Evolutionary conservation across 306 rosid genomes (phyloP).

Genomic region (Malus asiatica): DNA sequence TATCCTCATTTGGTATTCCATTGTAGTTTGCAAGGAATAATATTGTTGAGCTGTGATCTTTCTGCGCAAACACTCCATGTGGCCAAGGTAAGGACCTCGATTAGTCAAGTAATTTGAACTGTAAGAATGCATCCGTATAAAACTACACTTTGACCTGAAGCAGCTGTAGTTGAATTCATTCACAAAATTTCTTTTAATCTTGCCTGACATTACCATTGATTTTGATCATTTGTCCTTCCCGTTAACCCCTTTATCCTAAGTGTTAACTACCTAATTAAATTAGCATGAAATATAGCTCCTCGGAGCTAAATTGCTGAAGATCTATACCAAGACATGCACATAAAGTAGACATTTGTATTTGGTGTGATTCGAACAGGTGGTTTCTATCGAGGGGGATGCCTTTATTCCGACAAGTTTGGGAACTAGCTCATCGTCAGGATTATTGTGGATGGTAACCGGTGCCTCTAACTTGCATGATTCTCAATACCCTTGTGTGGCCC

Average conservation of each 20-base stretch:
- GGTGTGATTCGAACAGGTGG: conserved; percentile 43
- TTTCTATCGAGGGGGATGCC: conserved; percentile 50
- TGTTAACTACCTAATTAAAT: neutral
- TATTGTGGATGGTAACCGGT: conserved; percentile 84
- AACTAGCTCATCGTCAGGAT: conserved; percentile 29
- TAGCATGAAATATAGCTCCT: neutral
- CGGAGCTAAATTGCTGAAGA: neutral
- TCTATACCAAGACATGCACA: neutral
- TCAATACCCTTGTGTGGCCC: conserved; percentile 42
- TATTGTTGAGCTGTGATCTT: conserved; percentile 52
- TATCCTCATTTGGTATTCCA: conserved; percentile 3
- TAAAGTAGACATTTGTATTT: neutral
- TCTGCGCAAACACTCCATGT: conserved; percentile 45
- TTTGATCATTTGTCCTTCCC: conserved; percentile 1
- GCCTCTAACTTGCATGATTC: conserved; percentile 54
- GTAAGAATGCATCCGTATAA: neutral
- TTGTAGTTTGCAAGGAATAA: conserved; percentile 79
- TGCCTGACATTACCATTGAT: conserved; percentile 7
- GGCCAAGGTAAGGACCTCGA: conserved; percentile 48
- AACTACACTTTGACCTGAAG: neutral
- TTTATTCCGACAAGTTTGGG: conserved; percentile 77
- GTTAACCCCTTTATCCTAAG: neutral
- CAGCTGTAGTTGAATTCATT: neutral
- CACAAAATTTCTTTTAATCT: neutral
- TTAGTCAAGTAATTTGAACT: neutral